A percentile compares a stretch with the other conserved stretches of the same genome.
Conservation (phyloP, 495 filamentous ascomycete genomes). For the Podospora conica region DNA sequence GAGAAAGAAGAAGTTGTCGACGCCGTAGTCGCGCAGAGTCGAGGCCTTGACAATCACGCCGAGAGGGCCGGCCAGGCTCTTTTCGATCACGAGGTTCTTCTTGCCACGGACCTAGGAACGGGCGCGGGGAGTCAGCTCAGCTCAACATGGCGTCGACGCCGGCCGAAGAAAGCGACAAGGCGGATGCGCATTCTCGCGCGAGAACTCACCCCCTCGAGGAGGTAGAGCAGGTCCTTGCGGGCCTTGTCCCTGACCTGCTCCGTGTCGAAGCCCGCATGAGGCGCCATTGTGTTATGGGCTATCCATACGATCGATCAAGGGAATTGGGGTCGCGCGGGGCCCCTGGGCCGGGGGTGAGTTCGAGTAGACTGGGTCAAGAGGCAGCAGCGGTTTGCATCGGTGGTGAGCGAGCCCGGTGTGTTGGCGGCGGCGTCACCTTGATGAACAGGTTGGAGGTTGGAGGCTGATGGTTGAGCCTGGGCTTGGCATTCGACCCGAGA, state of each 20-base stretch:
- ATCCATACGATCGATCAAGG: constrained; percentile 36
- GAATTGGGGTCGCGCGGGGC: constrained; percentile 1
- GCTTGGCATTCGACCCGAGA: not conserved
- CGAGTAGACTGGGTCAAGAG: not conserved
- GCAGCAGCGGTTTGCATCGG: not conserved
- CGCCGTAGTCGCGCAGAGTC: constrained; percentile 74
- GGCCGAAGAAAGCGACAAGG: constrained; percentile 13
- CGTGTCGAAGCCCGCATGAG: constrained; percentile 68
- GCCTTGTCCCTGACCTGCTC: constrained; percentile 76
- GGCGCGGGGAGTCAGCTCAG: constrained; percentile 27
- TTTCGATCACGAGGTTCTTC: constrained; percentile 95
- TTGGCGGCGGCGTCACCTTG: not conserved
- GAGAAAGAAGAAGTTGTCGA: constrained; percentile 91
- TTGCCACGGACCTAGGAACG: constrained; percentile 80
- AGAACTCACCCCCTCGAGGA: constrained; percentile 89
- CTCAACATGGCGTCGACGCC: not conserved
- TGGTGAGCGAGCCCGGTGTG: not conserved
- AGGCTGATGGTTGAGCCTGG: not conserved
- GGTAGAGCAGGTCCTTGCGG: constrained; percentile 74
- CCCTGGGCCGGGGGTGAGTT: not conserved
- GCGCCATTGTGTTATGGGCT: constrained; percentile 49
- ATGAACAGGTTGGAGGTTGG: not conserved
- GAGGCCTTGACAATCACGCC: constrained; percentile 93
- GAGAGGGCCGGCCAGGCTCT: constrained; percentile 80
- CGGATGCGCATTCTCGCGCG: constrained; percentile 2